These are phyloP conservation scores for Populus deltoides DNA, from an alignment of 345 rosid genomes.

Conservation along the genomic window DNA sequence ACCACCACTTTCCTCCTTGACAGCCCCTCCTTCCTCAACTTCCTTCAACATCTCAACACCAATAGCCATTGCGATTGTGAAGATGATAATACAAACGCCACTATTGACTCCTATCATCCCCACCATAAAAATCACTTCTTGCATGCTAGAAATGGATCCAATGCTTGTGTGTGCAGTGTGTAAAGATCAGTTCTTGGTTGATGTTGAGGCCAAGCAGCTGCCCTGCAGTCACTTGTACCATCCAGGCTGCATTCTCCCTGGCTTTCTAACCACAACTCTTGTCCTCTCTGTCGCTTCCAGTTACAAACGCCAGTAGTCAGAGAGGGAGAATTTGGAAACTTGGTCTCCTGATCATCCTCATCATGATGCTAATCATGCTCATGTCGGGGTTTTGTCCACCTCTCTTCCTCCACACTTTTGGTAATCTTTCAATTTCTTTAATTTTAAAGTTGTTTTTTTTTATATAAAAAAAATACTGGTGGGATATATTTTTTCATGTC, in stretches of 20 bases:
- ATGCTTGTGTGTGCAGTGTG: conserved; percentile 50
- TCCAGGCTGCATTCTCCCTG: conserved; percentile 53
- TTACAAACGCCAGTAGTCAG: conserved; percentile 20
- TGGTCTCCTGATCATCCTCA: background rate
- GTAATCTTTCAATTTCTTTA: background rate
- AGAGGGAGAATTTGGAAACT: background rate
- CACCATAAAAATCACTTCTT: conserved; percentile 36
- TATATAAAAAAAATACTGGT: no score
- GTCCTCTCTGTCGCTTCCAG: conserved; percentile 58
- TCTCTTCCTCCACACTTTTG: conserved; percentile 19
- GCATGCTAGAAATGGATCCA: conserved; percentile 23
- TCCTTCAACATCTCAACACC: conserved; percentile 30
- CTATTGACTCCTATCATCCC: conserved; percentile 23
- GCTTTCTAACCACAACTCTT: conserved; percentile 51
- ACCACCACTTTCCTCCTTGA: conserved; percentile 28
- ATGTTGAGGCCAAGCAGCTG: conserved; percentile 41
- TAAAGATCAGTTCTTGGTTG: conserved; percentile 41
- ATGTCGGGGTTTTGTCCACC: conserved; percentile 8
- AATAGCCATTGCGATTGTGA: conserved; percentile 21
- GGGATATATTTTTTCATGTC: no score
- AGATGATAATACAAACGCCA: background rate
- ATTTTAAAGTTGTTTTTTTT: background rate
- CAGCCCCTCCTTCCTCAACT: conserved; percentile 44
- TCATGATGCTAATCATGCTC: conserved; percentile 6
- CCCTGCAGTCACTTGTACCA: conserved; percentile 59